Evolutionary conservation across 768 basidiomycete species (phyloP).

Genomic region (Hydnomerulius pinastri): DNA sequence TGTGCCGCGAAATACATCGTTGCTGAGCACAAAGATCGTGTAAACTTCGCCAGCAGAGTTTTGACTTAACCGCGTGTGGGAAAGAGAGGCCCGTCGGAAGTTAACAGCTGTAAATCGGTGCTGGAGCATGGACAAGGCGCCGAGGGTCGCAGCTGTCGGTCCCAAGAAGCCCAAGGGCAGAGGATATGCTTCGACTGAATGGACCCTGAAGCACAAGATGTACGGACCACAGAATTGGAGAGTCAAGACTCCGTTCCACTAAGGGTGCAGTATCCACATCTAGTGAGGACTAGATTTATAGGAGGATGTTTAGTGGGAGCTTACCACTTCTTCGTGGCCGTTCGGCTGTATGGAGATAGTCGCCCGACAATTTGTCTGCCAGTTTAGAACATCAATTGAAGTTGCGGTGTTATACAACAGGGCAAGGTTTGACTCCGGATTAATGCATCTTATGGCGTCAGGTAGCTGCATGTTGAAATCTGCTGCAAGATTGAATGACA

Average conservation of each 20-base stretch:
- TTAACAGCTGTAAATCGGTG: conserved; percentile 32
- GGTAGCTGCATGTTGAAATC: conserved; percentile 13
- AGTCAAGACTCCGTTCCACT: conserved; percentile 47
- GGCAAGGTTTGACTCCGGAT: conserved; percentile 32
- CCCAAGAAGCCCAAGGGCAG: conserved; percentile 20
- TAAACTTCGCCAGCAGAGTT: conserved; percentile 38
- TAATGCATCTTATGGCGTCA: conserved; percentile 37
- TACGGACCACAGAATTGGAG: conserved; percentile 49
- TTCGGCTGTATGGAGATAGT: conserved; percentile 23
- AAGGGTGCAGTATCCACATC: neutral
- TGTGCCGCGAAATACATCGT: conserved; percentile 47
- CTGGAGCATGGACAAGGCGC: conserved; percentile 17
- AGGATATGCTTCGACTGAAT: conserved; percentile 48
- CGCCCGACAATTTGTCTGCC: conserved; percentile 29
- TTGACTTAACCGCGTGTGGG: conserved; percentile 36
- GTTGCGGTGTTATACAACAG: conserved; percentile 31
- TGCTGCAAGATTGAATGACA: conserved; percentile 5
- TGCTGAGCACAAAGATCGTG: conserved; percentile 44
- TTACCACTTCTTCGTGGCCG: conserved; percentile 36
- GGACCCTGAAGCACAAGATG: conserved; percentile 53
- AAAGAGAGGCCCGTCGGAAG: conserved; percentile 41
- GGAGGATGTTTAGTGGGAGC: conserved; percentile 5
- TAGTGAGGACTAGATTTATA: neutral
- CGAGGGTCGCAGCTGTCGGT: neutral
- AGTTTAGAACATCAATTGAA: conserved; percentile 41